These are phyloP conservation scores for Platismatia glauca DNA, from an alignment of 495 filamentous ascomycete genomes.

Conservation along the genomic window DNA sequence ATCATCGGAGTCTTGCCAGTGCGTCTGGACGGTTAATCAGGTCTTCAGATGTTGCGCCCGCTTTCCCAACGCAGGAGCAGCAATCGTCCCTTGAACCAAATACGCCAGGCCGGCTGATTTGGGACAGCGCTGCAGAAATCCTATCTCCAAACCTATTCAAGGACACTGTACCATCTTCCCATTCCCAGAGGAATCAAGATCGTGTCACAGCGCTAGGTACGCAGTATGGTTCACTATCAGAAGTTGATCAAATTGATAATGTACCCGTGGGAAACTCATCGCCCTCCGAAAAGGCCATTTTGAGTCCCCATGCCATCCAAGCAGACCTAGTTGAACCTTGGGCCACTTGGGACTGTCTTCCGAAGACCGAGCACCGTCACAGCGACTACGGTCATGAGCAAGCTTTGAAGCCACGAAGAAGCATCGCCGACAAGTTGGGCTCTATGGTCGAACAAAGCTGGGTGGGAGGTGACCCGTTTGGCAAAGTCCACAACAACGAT, in stretches of 20 bases:
- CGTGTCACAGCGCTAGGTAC: background rate
- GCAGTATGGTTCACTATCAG: background rate
- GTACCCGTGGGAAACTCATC: background rate
- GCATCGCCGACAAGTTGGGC: conserved; percentile 10
- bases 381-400: background rate
- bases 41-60: background rate
- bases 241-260: background rate
- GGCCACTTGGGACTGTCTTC: background rate
- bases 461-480: background rate
- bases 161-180: background rate
- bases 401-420: conserved; percentile 1
- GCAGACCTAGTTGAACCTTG: conserved; percentile 1
- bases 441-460: conserved; percentile 10
- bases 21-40: background rate
- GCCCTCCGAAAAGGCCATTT: conserved; percentile 2
- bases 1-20: background rate
- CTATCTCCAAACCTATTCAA: background rate
- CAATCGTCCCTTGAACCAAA: background rate
- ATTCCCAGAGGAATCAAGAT: background rate
- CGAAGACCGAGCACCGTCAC: background rate
- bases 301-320: conserved; percentile 11
- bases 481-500: background rate
- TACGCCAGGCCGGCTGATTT: background rate
- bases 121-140: background rate
- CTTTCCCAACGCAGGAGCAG: background rate